A percentile compares a stretch with the other conserved stretches of the same genome.
Conservation (phyloP, 371 early-diverging fungal genomes). For the Mucor plumbeus region DNA sequence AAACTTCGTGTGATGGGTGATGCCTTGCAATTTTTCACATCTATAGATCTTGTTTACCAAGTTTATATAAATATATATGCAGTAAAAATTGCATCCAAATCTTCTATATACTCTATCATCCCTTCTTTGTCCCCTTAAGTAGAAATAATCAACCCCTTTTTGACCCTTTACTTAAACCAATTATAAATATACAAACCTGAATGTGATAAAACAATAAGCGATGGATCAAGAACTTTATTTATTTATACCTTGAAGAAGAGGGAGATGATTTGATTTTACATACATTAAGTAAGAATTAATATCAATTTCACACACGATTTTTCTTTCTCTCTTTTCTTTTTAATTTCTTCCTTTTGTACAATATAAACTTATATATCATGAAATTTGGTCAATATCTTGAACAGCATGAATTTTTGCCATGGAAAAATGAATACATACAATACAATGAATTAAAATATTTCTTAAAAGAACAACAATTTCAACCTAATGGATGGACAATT, state of each 20-base stretch:
- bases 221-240: not conserved
- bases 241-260: not conserved
- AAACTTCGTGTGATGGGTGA: no score
- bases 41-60: not conserved
- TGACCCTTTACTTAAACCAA: not conserved
- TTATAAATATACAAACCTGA: slow-evolving; percentile 1
- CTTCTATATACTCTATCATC: not conserved
- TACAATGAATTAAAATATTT: slow-evolving; percentile 22
- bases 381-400: slow-evolving; percentile 24
- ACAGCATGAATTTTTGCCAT: slow-evolving; percentile 18
- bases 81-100: not conserved
- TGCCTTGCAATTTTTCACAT: no score
- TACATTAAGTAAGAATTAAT: not conserved
- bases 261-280: not conserved
- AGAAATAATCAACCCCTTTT: not conserved
- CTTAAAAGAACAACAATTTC: slow-evolving; percentile 21
- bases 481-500: slow-evolving; percentile 11
- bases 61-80: not conserved
- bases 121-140: not conserved
- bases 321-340: not conserved
- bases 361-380: slow-evolving; percentile 6
- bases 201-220: slow-evolving; percentile 6
- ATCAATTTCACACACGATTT: not conserved
- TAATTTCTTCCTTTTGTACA: not conserved
- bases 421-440: slow-evolving; percentile 29